Evolutionary conservation across 1,139 yeast species (phyloP).

Genomic region (Zygoascus meyerae): DNA sequence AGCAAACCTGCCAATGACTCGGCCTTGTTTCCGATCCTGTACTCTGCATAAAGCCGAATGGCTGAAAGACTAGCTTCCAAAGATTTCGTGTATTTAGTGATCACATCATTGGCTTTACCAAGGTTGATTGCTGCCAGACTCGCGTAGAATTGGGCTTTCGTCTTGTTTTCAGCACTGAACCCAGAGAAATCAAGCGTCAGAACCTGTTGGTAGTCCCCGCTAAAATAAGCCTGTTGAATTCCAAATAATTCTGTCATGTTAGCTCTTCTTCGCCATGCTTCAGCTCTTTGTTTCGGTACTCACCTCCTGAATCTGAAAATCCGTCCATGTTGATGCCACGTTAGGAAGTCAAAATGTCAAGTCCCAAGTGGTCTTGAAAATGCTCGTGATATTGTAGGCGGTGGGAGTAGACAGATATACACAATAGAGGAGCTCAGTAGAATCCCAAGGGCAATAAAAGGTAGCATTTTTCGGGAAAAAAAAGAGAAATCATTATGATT

Average conservation of each 20-base stretch:
- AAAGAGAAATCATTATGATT: too few relatives aligned
- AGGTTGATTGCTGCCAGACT: constrained; percentile 34
- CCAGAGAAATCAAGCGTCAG: constrained; percentile 25
- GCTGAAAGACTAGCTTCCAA: constrained; percentile 22
- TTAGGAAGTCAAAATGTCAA: background rate
- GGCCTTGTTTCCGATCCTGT: constrained; percentile 16
- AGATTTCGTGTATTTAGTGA: constrained; percentile 21
- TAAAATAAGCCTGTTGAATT: constrained; percentile 37
- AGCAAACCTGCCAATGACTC: constrained; percentile 24
- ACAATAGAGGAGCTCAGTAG: too few relatives aligned
- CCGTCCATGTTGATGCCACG: constrained; percentile 24
- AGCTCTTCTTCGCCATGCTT: background rate
- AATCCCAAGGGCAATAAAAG: too few relatives aligned
- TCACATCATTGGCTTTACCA: constrained; percentile 32
- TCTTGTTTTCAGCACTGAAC: constrained; percentile 22
- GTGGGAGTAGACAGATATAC: too few relatives aligned
- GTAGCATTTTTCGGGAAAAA: too few relatives aligned
- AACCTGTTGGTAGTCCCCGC: constrained; percentile 37
- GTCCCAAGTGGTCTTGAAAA: too few relatives aligned
- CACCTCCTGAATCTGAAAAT: constrained; percentile 30
- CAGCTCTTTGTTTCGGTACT: constrained; percentile 4
- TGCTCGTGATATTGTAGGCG: too few relatives aligned
- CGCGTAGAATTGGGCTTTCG: constrained; percentile 31
- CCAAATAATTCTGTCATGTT: constrained; percentile 28
- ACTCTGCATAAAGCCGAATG: constrained; percentile 23